These are phyloP conservation scores for Aureobasidium sp. DNA, from an alignment of 2,329 filamentous ascomycete species.

Conservation along the genomic window DNA sequence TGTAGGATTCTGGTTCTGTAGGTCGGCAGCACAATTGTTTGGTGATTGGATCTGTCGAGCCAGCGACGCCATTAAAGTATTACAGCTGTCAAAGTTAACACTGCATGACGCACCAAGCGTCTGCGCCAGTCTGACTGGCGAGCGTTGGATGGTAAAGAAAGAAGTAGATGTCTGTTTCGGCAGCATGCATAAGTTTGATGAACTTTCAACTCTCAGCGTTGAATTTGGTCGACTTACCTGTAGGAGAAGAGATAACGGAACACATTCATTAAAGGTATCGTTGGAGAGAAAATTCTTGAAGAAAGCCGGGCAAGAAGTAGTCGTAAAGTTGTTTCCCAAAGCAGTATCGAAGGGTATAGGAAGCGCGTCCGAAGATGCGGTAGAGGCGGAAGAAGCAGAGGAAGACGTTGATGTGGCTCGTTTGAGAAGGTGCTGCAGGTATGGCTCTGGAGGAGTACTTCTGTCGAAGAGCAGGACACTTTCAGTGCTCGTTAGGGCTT, in stretches of 20 bases:
- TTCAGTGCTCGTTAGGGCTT: background rate
- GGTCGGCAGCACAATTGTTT: conserved; percentile 66
- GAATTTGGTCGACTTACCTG: conserved; percentile 48
- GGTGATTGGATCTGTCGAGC: conserved; percentile 57
- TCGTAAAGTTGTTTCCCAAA: conserved; percentile 47
- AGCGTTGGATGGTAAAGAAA: conserved; percentile 74
- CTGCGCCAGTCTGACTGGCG: conserved; percentile 63
- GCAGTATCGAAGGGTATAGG: conserved; percentile 41
- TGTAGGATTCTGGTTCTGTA: conserved; percentile 56
- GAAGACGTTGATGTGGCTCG: conserved; percentile 12
- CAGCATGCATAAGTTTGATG: background rate
- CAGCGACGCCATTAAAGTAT: conserved; percentile 54
- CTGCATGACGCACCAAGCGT: conserved; percentile 73
- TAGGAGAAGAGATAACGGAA: conserved; percentile 77
- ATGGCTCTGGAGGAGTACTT: conserved; percentile 11
- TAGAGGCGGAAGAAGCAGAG: conserved; percentile 10
- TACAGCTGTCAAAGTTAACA: conserved; percentile 60
- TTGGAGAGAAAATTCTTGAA: conserved; percentile 61
- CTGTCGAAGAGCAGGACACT: conserved; percentile 16
- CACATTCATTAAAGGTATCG: conserved; percentile 62
- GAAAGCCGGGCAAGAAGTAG: conserved; percentile 54
- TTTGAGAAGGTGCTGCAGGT: background rate
- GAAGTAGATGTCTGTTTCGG: conserved; percentile 63
- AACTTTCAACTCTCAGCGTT: background rate
- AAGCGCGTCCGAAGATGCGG: conserved; percentile 24